These are phyloP conservation scores for Torulaspora franciscae DNA, from an alignment of 805 yeast species.

Conservation along the genomic window DNA sequence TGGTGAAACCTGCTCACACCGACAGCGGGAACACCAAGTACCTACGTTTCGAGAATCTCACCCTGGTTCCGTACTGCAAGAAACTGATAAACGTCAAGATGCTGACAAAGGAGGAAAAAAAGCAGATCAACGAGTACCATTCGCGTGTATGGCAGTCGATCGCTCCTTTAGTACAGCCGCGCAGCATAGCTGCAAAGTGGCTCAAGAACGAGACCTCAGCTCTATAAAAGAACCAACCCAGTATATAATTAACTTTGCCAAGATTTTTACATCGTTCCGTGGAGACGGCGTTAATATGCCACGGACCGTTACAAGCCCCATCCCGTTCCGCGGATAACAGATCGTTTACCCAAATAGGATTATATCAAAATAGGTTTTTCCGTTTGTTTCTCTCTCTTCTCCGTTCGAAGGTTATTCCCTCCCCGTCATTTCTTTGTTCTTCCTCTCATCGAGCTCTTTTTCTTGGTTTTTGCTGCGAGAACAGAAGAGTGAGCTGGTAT, in stretches of 20 bases:
- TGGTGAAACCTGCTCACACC: constrained; percentile 41
- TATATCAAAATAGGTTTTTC: neutral
- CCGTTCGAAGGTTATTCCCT: neutral
- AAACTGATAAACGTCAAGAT: constrained; percentile 60
- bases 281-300: too few species aligned
- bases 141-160: constrained; percentile 49
- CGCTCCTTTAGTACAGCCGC: constrained; percentile 48
- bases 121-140: constrained; percentile 69
- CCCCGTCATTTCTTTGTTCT: too few species aligned
- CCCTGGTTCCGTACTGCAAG: constrained; percentile 79
- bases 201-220: constrained; percentile 49
- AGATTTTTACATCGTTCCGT: neutral
- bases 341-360: too few species aligned
- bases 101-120: constrained; percentile 56
- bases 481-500: too few species aligned
- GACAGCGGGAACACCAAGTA: constrained; percentile 53
- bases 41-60: constrained; percentile 74
- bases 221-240: neutral
- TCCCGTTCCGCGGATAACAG: too few species aligned
- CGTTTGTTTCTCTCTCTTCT: neutral
- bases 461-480: too few species aligned
- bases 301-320: too few species aligned
- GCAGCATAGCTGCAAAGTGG: constrained; percentile 64
- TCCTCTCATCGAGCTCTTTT: too few species aligned
- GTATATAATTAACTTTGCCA: neutral